A percentile compares a stretch with the other conserved stretches of the same genome.
Evolutionary conservation across 345 rosid genomes (phyloP).

Genomic region (Iberis pinnata): DNA sequence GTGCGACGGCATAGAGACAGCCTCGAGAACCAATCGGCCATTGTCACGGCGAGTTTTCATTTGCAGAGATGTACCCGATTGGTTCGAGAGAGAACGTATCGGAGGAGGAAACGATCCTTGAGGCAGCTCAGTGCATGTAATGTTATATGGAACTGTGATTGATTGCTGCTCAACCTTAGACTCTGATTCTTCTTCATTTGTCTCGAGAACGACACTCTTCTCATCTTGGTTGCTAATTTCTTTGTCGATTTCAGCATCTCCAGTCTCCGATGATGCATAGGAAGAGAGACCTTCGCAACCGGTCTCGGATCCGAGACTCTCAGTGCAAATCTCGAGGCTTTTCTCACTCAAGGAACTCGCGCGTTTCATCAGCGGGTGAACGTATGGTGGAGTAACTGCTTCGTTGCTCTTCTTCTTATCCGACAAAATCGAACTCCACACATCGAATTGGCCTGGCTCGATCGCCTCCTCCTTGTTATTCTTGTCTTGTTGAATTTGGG

Average conservation of each 20-base stretch:
- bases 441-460: slow-evolving; percentile 37
- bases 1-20: slow-evolving; percentile 63
- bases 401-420: slow-evolving; percentile 37
- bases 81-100: slow-evolving; percentile 51
- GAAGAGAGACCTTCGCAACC: slow-evolving; percentile 83
- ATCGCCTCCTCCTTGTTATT: slow-evolving; percentile 24
- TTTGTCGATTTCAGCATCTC: slow-evolving; percentile 38
- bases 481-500: slow-evolving; percentile 38
- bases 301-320: slow-evolving; percentile 97
- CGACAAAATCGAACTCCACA: slow-evolving; percentile 55
- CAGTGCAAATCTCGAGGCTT: slow-evolving; percentile 90
- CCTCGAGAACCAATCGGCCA: slow-evolving; percentile 86
- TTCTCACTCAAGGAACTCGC: slow-evolving; percentile 58
- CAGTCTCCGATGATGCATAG: slow-evolving; percentile 47
- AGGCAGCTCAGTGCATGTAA: slow-evolving; percentile 18
- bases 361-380: slow-evolving; percentile 65
- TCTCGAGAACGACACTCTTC: slow-evolving; percentile 8
- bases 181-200: slow-evolving; percentile 17
- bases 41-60: slow-evolving; percentile 72
- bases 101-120: slow-evolving; percentile 69
- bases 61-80: slow-evolving; percentile 46
- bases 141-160: slow-evolving; percentile 15
- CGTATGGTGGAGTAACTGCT: slow-evolving; percentile 45
- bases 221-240: too few species aligned
- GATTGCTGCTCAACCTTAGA: slow-evolving; percentile 20